phyloP scores from a whole-genome alignment of 805 yeast species.

The Brettanomyces custersianus region DNA sequence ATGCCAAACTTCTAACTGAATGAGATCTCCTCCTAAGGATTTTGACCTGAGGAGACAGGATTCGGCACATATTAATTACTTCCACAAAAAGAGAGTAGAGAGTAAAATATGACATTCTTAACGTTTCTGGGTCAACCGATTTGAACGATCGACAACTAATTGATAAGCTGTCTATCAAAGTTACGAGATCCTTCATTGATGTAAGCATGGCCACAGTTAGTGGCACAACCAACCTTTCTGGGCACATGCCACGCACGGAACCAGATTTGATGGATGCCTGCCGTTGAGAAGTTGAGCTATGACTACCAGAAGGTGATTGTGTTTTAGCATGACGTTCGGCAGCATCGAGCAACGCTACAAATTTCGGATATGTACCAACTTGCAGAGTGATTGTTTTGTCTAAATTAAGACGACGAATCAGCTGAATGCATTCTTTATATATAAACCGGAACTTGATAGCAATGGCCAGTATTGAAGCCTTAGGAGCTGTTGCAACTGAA shows the following conservation, averaged over 20 bases:
- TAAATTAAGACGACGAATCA: slow-evolving; percentile 11
- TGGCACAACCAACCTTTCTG: slow-evolving; percentile 2
- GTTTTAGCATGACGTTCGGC: slow-evolving; percentile 11
- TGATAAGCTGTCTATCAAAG: slow-evolving; percentile 11
- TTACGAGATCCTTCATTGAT: slow-evolving; percentile 16
- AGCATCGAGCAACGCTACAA: slow-evolving; percentile 12
- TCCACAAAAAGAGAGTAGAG: slow-evolving; percentile 23
- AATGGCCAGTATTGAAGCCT: slow-evolving; percentile 9
- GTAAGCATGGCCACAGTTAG: slow-evolving; percentile 12
- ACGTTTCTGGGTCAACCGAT: slow-evolving; percentile 8
- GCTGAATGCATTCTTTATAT: slow-evolving; percentile 12
- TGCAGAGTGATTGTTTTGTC: slow-evolving; percentile 6
- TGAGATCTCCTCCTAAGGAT: slow-evolving; percentile 1
- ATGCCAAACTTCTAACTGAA: not conserved
- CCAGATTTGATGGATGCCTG: too few species aligned
- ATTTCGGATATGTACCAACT: slow-evolving; percentile 10
- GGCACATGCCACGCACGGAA: not conserved
- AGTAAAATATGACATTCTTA: slow-evolving; percentile 20
- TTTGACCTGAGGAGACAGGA: slow-evolving; percentile 14
- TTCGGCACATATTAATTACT: slow-evolving; percentile 15
- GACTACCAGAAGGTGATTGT: not conserved
- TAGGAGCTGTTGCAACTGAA: not conserved
- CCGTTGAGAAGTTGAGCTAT: not conserved
- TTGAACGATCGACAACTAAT: slow-evolving; percentile 6
- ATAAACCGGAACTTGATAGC: slow-evolving; percentile 17